Evolutionary conservation across 2,329 filamentous ascomycete species (phyloP), one percentile per base, ranked within the genome.

Genomic region (Acrocalymma vagum): DNA sequence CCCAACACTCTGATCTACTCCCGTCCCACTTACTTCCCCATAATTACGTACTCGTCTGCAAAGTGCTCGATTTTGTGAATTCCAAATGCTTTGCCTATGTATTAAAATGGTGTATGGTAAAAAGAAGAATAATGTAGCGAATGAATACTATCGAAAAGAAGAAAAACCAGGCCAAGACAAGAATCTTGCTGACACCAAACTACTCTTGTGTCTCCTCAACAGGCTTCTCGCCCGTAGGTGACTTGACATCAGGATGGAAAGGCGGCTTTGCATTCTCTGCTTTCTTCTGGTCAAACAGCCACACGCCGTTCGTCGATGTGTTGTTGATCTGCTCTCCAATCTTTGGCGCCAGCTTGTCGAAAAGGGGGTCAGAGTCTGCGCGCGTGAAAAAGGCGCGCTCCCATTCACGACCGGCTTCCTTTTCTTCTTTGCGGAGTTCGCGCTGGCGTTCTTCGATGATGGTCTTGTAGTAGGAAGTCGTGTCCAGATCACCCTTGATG

Each of bases 361-460:
- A 80, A 59, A 60, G 70, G 60, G 42, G 77, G 29, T 62, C 58
- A 22, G 58, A 63, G 3, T 72, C 65, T 10, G 63, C 58, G 17
- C 68, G 60, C 2, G 61, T 82, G 73, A 97, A 99, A 75, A 94
- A 97, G 38, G 87, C 81, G 29, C 91, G 81, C 62, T 91, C 81
- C 93, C 94, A 99, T 26, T 82, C 77, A 28, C 80, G 80, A 14
- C 85, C 85, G 56, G 91, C 88, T n/a, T 81, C 78, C 59, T 83
- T 83, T 69, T 96, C 92, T 61, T 83, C 78, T 65, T 82, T 82
- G 51, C 92, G 84, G 73, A 84, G 78, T 69, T 81, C 89, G 10
- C 91, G 84, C 77, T 97, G 93, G 23, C 86, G 84, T 56, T 90
- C 89, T 72, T 97, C 94, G 51, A 97, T 95, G 71, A 90, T 89